Evolutionary conservation across 2,329 filamentous ascomycete genomes (phyloP).

Genomic region (Pseudocercospora vitis): DNA sequence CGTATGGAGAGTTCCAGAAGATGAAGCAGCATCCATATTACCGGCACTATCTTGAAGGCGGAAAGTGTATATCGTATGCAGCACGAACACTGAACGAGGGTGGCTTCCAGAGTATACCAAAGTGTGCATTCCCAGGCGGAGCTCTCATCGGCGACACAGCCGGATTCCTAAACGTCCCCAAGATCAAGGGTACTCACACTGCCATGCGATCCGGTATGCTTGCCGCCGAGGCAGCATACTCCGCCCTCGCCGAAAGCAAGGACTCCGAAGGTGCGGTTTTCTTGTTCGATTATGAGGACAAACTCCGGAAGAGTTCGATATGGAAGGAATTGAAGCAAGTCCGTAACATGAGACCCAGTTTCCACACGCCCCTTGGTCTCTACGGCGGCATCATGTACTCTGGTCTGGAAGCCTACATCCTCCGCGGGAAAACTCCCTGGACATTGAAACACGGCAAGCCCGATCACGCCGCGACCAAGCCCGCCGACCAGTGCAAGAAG

Average conservation of each 20-base stretch:
- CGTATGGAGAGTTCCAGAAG: conserved; percentile 96
- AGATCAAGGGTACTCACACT: conserved; percentile 97
- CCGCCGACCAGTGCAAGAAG: conserved; percentile 75
- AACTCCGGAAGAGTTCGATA: conserved; percentile 79
- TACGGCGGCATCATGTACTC: conserved; percentile 92
- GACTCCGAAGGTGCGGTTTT: conserved; percentile 71
- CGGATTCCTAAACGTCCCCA: conserved; percentile 94
- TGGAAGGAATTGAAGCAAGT: conserved; percentile 95
- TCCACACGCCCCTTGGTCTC: conserved; percentile 81
- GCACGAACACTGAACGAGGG: conserved; percentile 90
- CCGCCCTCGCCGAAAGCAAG: conserved; percentile 61
- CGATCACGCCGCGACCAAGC: conserved; percentile 77
- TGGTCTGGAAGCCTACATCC: conserved; percentile 82
- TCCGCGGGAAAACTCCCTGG: conserved; percentile 86
- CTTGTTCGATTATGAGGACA: conserved; percentile 90
- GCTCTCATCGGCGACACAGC: conserved; percentile 95
- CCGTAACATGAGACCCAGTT: conserved; percentile 95
- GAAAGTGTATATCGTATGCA: conserved; percentile 96
- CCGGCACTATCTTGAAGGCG: conserved; percentile 81
- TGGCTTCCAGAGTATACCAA: conserved; percentile 96
- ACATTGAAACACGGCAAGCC: conserved; percentile 80
- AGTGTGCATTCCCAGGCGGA: conserved; percentile 92
- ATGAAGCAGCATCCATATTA: conserved; percentile 97
- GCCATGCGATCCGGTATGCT: conserved; percentile 98
- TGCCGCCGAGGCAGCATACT: conserved; percentile 85